These are phyloP conservation scores for Annulohypoxylon maeteangense DNA, from an alignment of 495 filamentous ascomycete genomes.

Conservation along the genomic window DNA sequence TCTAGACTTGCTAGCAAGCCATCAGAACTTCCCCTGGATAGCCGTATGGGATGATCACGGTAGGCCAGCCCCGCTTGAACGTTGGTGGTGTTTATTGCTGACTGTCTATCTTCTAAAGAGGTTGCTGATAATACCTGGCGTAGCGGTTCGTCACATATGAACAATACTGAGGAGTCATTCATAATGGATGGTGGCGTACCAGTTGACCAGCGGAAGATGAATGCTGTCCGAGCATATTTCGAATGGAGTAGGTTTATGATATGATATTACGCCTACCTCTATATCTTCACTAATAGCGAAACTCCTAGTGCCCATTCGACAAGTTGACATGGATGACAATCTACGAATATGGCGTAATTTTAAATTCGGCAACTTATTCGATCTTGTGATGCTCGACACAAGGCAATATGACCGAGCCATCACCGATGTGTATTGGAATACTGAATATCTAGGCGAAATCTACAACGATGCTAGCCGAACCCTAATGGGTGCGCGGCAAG, in stretches of 20 bases:
- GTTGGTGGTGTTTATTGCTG: neutral
- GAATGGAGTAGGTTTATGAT: conserved; percentile 64
- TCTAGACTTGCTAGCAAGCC: conserved; percentile 63
- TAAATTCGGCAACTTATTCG: conserved; percentile 67
- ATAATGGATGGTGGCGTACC: conserved; percentile 66
- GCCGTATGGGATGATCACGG: conserved; percentile 75
- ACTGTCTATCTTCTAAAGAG: conserved; percentile 51
- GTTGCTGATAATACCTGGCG: conserved; percentile 72
- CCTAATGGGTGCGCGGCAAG: conserved; percentile 71
- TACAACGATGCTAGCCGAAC: conserved; percentile 67
- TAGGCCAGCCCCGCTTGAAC: conserved; percentile 29
- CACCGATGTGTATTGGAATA: conserved; percentile 63
- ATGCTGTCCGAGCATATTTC: conserved; percentile 74
- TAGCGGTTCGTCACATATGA: conserved; percentile 63
- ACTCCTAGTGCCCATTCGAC: conserved; percentile 52
- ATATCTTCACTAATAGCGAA: neutral
- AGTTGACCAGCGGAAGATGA: conserved; percentile 74
- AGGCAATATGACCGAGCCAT: conserved; percentile 69
- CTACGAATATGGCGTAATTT: conserved; percentile 73
- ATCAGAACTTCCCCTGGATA: conserved; percentile 70
- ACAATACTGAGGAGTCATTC: conserved; percentile 74
- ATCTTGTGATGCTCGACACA: conserved; percentile 74
- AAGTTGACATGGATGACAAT: conserved; percentile 74
- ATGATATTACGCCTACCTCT: neutral
- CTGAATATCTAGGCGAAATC: conserved; percentile 64